Base-by-base conservation (phyloP, 2,329 filamentous ascomycete genomes). In the Nectriaceae sp. region DNA sequence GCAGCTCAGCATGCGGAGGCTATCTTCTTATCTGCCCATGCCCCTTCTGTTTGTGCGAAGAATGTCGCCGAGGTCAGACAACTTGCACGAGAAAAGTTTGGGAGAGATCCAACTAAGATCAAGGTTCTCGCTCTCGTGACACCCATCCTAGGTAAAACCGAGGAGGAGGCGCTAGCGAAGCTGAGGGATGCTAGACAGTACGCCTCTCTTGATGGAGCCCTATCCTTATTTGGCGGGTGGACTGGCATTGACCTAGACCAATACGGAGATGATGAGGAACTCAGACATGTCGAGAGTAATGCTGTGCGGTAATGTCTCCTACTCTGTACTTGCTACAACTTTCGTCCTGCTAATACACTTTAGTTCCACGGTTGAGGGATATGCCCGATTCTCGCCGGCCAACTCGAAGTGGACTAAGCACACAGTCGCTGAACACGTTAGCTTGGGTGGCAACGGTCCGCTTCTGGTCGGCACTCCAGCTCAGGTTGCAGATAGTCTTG, bases 191-290 rank as follows among this genome's bases (percentile, higher is more conserved):
- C 82, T 50, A 73, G 77, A 10, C 75, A 77, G 46, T 82, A 88
- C 59, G 87, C 83, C 1, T 77, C 73, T 2, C 66, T 68, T 29
- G 87, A 79, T 55, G 87, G 87, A 2, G 87, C 85, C 0, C 63
- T 89, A 47, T 83, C 86, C 2, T 66, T 90, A 16, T 90, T 90
- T 57, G 85, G 85, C 18, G 87, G 87, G 2, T 90, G 87, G 86
- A 89, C 87, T 0, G 87, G 76, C 3, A 77, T 78, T 20, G 75
- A 79, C 44, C 56, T 79, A 13, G 71, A 75, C 24, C 72, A 79
- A 43, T 88, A 87, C 58, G 78, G 73, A 0, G 85, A 88, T 40
- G 83, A 87, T 15, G 76, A 88, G 61, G 84, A 88, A 61, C 64
- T 88, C 50, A 69, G 83, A 36, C 71, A 82, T 44, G 80, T 86